Evolutionary conservation across 1,284 basidiomycete species (phyloP), one percentile per base, ranked within the genome.

Genomic region (Austropuccinia psidii): DNA sequence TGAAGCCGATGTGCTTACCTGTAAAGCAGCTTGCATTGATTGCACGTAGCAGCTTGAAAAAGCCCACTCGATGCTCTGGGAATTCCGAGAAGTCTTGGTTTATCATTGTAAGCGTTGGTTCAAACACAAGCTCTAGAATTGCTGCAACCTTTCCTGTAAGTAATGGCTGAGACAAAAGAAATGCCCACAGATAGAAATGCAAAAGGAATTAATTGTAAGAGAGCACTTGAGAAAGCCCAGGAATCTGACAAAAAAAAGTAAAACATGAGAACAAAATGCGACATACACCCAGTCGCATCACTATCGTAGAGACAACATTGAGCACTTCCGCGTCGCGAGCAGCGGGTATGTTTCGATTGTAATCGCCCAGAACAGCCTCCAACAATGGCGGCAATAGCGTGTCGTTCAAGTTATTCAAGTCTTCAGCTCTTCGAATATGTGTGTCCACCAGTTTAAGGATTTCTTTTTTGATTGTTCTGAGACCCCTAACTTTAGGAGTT

Each of bases 391-490:
- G 96, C 81, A 98, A 96, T 79, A 98, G 89, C 80, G 90, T 94
- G 76, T 81, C 84, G 81, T 96, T 96, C 76, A 98, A 90, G 19
- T 89, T 86, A 66, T 98, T 93, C 33, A 97, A 85, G 79, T 98
- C 95, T 81, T 98, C 94, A 13, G 95, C 93, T 82, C 93, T 92
- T 82, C 89, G 90, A 82, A 98, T 90, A 82, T 98, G 98, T 1
- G 93, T 98, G 82, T 98, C 96, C 85, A 98, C 93, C 7, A 81
- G 83, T 82, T 93, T 94, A 78, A 99, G 83, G 64, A 98, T 93
- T 82, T 99, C 96, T 84, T 98, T 98, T 84, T 98, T 98, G 80
- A 98, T 95, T 5, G 96, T 98, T 69, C 96, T 86, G 74, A 98
- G 83, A 76, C 92, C 89, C 76, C 96, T 88, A 77, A 98, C 88